Evolutionary conservation across 164 flowering plant species (phyloP).

Genomic region (Saururus chinensis): DNA sequence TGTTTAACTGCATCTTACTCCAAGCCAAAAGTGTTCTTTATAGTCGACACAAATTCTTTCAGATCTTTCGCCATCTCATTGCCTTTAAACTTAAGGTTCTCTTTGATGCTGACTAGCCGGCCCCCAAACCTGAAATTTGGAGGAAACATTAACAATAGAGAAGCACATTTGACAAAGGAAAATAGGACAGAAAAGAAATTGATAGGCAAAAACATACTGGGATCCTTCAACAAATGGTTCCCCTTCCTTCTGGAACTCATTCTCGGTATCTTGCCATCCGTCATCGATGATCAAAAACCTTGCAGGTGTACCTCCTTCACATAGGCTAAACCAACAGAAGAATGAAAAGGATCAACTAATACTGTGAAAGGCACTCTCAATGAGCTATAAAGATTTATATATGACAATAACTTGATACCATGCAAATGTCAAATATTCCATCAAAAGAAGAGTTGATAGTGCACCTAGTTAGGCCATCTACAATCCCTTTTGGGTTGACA

Average conservation of each 20-base stretch:
- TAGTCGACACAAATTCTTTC: conserved; percentile 37
- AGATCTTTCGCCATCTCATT: conserved; percentile 21
- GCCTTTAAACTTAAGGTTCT: conserved; percentile 35
- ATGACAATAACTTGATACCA: background rate
- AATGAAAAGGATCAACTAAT: background rate
- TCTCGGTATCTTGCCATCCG: conserved; percentile 58
- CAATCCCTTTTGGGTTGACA: conserved; percentile 57
- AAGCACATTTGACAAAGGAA: background rate
- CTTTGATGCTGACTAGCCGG: conserved; percentile 41
- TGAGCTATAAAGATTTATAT: background rate
- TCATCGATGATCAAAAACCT: conserved; percentile 54
- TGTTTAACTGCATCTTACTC: conserved; percentile 21
- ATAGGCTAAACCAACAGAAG: conserved; percentile 23
- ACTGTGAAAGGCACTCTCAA: background rate
- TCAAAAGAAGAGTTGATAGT: background rate
- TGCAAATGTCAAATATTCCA: background rate
- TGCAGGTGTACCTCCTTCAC: conserved; percentile 53
- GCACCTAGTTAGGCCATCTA: conserved; percentile 53
- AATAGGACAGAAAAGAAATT: background rate
- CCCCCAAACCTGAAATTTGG: conserved; percentile 39
- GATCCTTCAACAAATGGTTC: conserved; percentile 44
- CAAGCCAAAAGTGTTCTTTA: conserved; percentile 35
- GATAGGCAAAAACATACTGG: conserved; percentile 28
- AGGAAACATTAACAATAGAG: background rate
- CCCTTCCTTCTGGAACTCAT: conserved; percentile 52